Evolutionary conservation across 2,329 filamentous ascomycete genomes (phyloP), one percentile per base, ranked within the genome.

Genomic region (Elsinoe batatas): DNA sequence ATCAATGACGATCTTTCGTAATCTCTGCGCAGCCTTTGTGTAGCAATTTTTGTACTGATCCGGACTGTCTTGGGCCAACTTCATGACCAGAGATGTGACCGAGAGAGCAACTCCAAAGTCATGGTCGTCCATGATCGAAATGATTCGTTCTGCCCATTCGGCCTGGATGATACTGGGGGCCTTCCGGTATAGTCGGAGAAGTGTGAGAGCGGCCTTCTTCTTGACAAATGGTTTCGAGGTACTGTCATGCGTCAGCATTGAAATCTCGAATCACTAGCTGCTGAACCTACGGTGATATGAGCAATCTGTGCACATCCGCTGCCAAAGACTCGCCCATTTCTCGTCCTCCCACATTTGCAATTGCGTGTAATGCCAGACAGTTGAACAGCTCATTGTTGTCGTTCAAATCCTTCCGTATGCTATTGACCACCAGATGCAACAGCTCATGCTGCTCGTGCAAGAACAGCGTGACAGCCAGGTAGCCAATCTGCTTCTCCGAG

Each of bases 401-500:
- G 63, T 93, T 75, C 54, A 98, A 73, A 66, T 98, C 93, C 71
- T 98, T 98, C 58, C 93, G 82, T 74, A 98, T 97, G 68, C 91
- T 97, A 75, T 98, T 98, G 65, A 98, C 91, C 32, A 98, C 93
- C 62, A 98, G 74, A 71, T 97, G 93, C 60, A 98, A 75, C 60
- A 98, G 79, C 72, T 98, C 93, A 74, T 98, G 93, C 70, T 95
- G 84, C 73, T 98, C 93, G 72, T 98, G 93, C 38, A 98, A 77
- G 73, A 98, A 97, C 56, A 98, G 79, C 1, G 93, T 98, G 71
- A 98, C 94, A 54, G 93, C 93, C 64, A 98, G 80, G 69, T 98
- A 98, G 56, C 93, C 93, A 68, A 98, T 98, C 76, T 98, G 93
- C 75, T 98, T 98, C 71, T 98, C 93, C 18, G 91, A 97, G 74